Evolutionary conservation across 441 rosid genomes (phyloP).

Genomic region (Iberis amara): DNA sequence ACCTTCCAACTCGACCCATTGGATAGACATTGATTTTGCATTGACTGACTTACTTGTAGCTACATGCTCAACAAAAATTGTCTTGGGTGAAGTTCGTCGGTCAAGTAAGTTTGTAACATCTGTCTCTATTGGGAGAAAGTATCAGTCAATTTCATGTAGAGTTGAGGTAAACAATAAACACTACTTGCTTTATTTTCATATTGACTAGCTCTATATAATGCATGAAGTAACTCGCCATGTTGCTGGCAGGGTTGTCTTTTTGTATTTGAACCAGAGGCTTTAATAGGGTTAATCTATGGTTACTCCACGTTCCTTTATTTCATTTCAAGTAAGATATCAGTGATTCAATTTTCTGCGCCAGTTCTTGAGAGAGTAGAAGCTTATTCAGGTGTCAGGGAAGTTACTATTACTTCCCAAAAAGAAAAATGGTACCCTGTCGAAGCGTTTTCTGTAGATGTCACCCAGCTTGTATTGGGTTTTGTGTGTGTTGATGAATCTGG

Average conservation of each 20-base stretch:
- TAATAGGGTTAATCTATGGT: constrained; percentile 42
- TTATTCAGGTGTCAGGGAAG: constrained; percentile 24
- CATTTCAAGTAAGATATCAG: constrained; percentile 34
- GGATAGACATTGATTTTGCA: constrained; percentile 46
- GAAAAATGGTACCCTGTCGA: constrained; percentile 38
- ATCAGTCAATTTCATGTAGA: constrained; percentile 47
- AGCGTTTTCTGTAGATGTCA: constrained; percentile 41
- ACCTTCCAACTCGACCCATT: constrained; percentile 33
- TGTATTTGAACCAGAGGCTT: constrained; percentile 58
- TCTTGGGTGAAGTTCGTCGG: constrained; percentile 47
- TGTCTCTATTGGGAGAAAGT: constrained; percentile 52
- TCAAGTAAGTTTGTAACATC: constrained; percentile 50
- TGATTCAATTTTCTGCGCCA: constrained; percentile 32
- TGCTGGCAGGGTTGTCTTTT: constrained; percentile 74
- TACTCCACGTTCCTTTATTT: constrained; percentile 40
- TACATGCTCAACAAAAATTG: constrained; percentile 49
- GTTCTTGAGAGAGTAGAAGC: constrained; percentile 37
- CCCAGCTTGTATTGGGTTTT: constrained; percentile 57
- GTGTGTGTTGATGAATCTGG: constrained; percentile 57
- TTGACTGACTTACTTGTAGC: constrained; percentile 49
- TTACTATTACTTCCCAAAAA: constrained; percentile 32
- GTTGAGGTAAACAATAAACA: constrained; percentile 53
- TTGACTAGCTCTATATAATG: constrained; percentile 15
- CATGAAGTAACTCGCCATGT: constrained; percentile 33
- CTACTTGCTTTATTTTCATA: constrained; percentile 22